phyloP scores from a whole-genome alignment of 805 yeast genomes.

The Candida orba region DNA sequence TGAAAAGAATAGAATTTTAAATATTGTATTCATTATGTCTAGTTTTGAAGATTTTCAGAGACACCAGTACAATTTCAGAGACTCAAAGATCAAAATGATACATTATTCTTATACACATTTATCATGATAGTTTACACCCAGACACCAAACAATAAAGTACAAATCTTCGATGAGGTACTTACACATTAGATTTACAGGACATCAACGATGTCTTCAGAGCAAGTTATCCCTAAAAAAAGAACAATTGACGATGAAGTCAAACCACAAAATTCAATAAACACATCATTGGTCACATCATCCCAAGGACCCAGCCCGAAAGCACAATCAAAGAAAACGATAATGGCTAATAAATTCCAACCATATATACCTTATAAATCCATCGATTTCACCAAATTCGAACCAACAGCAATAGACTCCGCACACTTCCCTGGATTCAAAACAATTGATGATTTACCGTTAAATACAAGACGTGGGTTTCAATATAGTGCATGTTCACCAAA shows the following conservation, averaged over 20 bases:
- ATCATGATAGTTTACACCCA: too few relatives aligned
- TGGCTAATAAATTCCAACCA: conserved; percentile 18
- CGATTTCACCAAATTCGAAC: conserved; percentile 16
- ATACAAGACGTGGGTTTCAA: conserved; percentile 65
- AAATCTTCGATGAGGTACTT: not conserved
- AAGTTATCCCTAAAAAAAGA: not conserved
- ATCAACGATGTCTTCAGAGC: not conserved
- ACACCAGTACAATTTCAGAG: too few relatives aligned
- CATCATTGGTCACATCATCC: not conserved
- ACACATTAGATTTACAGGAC: too few relatives aligned
- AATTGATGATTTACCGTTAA: conserved; percentile 75
- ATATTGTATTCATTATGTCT: too few relatives aligned
- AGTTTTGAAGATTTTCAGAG: too few relatives aligned
- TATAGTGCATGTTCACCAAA: conserved; percentile 75
- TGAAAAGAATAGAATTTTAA: too few relatives aligned
- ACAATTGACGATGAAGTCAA: conserved; percentile 1
- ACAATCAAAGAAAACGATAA: not conserved
- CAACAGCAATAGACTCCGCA: conserved; percentile 2
- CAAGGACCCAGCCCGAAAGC: not conserved
- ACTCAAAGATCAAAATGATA: too few relatives aligned
- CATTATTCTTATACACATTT: too few relatives aligned
- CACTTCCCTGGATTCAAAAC: conserved; percentile 27
- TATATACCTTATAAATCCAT: conserved; percentile 16
- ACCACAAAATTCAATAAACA: not conserved
- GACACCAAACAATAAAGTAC: too few relatives aligned